A percentile compares a stretch with the other conserved stretches of the same genome.
These are phyloP conservation scores for Polygonum aviculare DNA, from an alignment of 148 eudicot species.

Conservation along the genomic window DNA sequence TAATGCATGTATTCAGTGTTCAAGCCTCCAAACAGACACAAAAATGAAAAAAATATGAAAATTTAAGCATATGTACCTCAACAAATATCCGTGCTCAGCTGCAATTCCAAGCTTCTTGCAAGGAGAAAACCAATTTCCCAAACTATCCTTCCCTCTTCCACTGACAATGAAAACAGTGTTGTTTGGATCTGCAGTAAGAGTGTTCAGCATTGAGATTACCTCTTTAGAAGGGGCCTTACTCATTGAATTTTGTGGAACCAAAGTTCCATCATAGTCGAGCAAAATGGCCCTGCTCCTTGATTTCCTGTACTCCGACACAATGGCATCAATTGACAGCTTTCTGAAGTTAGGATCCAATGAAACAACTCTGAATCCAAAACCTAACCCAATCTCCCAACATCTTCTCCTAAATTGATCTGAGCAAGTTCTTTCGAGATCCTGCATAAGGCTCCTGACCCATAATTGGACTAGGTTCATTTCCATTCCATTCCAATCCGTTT, in stretches of 20 bases:
- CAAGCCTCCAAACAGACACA: no score
- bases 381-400: constrained; percentile 36
- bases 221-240: constrained; percentile 24
- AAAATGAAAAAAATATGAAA: background rate
- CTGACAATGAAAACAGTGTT: constrained; percentile 33
- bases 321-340: constrained; percentile 28
- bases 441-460: constrained; percentile 37
- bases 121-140: constrained; percentile 34
- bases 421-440: constrained; percentile 35
- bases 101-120: constrained; percentile 39
- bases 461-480: no score
- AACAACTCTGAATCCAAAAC: constrained; percentile 34
- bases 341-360: constrained; percentile 36
- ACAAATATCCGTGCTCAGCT: constrained; percentile 36
- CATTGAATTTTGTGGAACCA: constrained; percentile 26
- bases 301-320: constrained; percentile 21
- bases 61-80: constrained; percentile 23
- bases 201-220: constrained; percentile 24
- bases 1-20: no score
- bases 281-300: constrained; percentile 33
- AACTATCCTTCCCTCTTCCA: constrained; percentile 34
- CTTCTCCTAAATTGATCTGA: constrained; percentile 29
- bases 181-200: constrained; percentile 26
- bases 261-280: constrained; percentile 35
- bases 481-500: no score